phyloP scores from a whole-genome alignment of 352 stramenopile species.

The Bremia lactucae region DNA sequence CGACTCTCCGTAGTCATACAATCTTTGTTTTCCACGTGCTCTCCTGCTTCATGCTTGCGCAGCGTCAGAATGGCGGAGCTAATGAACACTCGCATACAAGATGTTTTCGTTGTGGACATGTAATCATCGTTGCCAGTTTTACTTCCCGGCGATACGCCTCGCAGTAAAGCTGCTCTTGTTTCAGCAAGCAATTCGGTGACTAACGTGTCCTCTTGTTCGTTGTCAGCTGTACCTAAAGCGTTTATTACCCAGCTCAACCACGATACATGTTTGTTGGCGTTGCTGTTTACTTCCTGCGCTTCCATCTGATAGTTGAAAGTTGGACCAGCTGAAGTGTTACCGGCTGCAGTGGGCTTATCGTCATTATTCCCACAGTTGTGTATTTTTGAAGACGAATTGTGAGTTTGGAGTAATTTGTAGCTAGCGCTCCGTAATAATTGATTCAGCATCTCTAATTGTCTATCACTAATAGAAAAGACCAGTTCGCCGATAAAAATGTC shows the following conservation, averaged over 20 bases:
- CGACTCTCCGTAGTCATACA: conserved; percentile 4
- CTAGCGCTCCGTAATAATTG: conserved; percentile 42
- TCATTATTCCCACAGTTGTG: background rate
- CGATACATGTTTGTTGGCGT: conserved; percentile 18
- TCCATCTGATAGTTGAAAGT: background rate
- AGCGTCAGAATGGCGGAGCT: conserved; percentile 49
- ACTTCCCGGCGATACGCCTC: conserved; percentile 9
- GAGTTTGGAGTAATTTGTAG: conserved; percentile 15
- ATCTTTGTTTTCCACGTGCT: conserved; percentile 9
- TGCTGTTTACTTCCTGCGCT: conserved; percentile 1
- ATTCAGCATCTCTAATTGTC: conserved; percentile 73
- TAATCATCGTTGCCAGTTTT: too few relatives aligned
- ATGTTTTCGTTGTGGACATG: conserved; percentile 26
- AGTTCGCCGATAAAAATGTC: conserved; percentile 65
- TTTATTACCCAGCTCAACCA: conserved; percentile 73
- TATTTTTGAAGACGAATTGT: conserved; percentile 1
- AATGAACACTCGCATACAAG: conserved; percentile 48
- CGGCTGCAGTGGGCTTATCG: background rate
- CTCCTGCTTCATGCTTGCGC: conserved; percentile 36
- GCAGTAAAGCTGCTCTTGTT: conserved; percentile 40
- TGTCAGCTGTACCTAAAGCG: conserved; percentile 30
- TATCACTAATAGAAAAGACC: conserved; percentile 69
- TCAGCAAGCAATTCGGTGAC: conserved; percentile 59
- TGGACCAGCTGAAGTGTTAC: background rate
- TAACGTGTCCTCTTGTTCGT: conserved; percentile 57